Percentiles rank a stretch among this genome's conserved stretches.
These are phyloP conservation scores for Sugiyamaella neomexicana DNA, from an alignment of 1,139 yeast genomes.

Conservation along the genomic window DNA sequence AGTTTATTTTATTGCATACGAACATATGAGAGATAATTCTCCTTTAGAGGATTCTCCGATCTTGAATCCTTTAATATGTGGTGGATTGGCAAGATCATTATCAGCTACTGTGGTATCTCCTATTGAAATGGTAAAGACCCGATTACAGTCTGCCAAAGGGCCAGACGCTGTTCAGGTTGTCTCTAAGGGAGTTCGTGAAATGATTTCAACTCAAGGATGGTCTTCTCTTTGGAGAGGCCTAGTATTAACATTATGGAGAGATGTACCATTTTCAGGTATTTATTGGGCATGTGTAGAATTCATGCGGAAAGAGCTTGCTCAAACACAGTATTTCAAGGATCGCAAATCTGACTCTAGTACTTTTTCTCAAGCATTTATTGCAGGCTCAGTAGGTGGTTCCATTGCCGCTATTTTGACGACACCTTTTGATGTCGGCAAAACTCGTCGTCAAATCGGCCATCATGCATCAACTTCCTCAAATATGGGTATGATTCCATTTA, in stretches of 20 bases:
- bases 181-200: constrained; percentile 55
- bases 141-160: constrained; percentile 71
- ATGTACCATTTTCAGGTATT: constrained; percentile 93
- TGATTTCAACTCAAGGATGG: constrained; percentile 59
- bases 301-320: constrained; percentile 31
- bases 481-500: constrained; percentile 60
- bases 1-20: constrained; percentile 93
- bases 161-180: constrained; percentile 42
- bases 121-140: constrained; percentile 78
- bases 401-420: constrained; percentile 85
- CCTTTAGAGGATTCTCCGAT: constrained; percentile 51
- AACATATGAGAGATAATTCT: constrained; percentile 72
- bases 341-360: constrained; percentile 45
- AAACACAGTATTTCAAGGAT: constrained; percentile 29
- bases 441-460: constrained; percentile 73
- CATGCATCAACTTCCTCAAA: constrained; percentile 38
- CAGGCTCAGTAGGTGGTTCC: constrained; percentile 85
- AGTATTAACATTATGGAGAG: constrained; percentile 89
- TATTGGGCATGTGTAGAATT: constrained; percentile 75
- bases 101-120: constrained; percentile 91
- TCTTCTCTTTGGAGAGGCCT: constrained; percentile 78
- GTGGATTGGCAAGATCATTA: constrained; percentile 76
- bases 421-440: constrained; percentile 97
- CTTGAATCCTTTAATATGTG: constrained; percentile 80
- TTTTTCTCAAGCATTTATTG: constrained; percentile 70